Evolutionary conservation across 2,329 filamentous ascomycete species (phyloP), one percentile per base, ranked within the genome.

Genomic region (Fusarium duplospermum): DNA sequence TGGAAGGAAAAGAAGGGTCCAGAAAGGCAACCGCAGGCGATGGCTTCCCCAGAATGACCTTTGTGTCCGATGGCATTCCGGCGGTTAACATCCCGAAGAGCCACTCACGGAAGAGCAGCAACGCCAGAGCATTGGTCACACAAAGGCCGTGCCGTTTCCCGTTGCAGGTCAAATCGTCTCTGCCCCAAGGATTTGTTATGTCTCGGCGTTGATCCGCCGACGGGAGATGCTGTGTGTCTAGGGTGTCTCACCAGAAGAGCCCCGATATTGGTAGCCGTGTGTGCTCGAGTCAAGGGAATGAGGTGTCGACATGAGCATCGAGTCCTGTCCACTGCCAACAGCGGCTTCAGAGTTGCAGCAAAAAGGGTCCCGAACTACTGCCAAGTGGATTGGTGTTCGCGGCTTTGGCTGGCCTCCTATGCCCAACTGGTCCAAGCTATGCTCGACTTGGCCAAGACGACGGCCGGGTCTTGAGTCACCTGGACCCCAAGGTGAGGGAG

Each of bases 271-370:
- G 42, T 59, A 65, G 24, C 57, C 67, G 45, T 61, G 61, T 63
- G 66, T 72, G 42, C 42, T 60, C 54, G 70, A 76, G 74, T 77
- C 72, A 76, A 76, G 65, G 52, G 66, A 64, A 76, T 77, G 65
- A 61, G 71, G 56, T 40, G 57, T 70, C 52, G 24, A 35, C 29
- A 65, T 54, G 50, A 69, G 58, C 60, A 36, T 59, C 47, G 40
- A 72, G 59, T 50, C 57, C 33, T n/a, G n/a, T 66, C 57, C 42
- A 54, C 42, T 60, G 45, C 50, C 42, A 63, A n/a, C 16, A 47
- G 54, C 65, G 50, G 58, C 65, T 72, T 45, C 40, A 64, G 36
- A 40, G 65, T 54, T 62, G 72, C 64, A 54, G 47, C 4, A 54
- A 54, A 47, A 74, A 64, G 16, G 54, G 47, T 33, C 68, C 64